phyloP scores from a whole-genome alignment of 352 stramenopile species.

The Globisporangium emineosum region DNA sequence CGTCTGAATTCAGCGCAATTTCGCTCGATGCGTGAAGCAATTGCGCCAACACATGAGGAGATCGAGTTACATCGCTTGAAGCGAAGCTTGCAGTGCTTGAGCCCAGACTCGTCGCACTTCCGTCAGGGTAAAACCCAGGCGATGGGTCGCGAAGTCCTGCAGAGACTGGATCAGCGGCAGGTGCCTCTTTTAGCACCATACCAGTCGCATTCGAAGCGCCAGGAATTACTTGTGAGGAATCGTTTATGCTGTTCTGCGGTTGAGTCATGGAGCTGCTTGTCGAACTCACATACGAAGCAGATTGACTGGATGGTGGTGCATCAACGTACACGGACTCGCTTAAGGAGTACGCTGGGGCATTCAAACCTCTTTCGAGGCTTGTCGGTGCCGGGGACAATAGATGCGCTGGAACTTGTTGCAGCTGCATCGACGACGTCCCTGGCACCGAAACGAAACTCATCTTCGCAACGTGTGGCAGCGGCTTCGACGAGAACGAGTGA shows the following conservation, averaged over 20 bases:
- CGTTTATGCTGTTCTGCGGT: neutral
- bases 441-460: constrained; percentile 57
- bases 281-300: neutral
- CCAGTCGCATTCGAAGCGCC: constrained; percentile 6
- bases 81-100: constrained; percentile 25
- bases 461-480: constrained; percentile 78
- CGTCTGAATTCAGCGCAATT: constrained; percentile 36
- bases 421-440: constrained; percentile 11
- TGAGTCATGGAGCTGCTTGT: neutral
- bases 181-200: constrained; percentile 1
- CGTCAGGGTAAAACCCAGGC: constrained; percentile 8
- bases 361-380: neutral
- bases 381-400: constrained; percentile 14
- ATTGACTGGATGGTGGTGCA: constrained; percentile 8
- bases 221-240: neutral
- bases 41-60: constrained; percentile 14
- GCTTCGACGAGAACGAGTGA: constrained; percentile 75
- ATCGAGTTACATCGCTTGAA: constrained; percentile 30
- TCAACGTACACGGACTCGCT: constrained; percentile 16
- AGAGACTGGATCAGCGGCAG: neutral
- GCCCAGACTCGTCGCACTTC: constrained; percentile 15
- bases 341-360: constrained; percentile 13
- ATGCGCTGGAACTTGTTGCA: constrained; percentile 16
- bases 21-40: constrained; percentile 50
- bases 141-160: constrained; percentile 3